Conservation (phyloP, 192 early-diverging fungal species). For the Backusella luteola region DNA sequence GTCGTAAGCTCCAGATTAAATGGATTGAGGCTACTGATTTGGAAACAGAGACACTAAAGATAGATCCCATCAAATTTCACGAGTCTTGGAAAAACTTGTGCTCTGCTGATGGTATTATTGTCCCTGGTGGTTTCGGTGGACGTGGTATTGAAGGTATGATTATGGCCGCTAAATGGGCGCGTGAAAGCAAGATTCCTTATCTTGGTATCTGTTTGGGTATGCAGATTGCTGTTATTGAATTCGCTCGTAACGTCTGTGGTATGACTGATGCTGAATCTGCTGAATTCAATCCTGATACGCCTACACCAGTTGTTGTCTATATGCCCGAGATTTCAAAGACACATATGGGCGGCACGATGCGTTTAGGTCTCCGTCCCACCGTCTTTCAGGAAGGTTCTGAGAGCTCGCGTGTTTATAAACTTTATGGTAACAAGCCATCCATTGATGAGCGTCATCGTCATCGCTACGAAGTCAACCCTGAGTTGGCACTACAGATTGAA, state of each 20-base stretch:
- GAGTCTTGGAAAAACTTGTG: slow-evolving; percentile 93
- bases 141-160: slow-evolving; percentile 98
- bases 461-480: slow-evolving; percentile 97
- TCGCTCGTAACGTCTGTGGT: slow-evolving; percentile 90
- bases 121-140: slow-evolving; percentile 96
- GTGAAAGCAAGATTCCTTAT: slow-evolving; percentile 96
- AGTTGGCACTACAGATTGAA: slow-evolving; percentile 72
- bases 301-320: slow-evolving; percentile 79
- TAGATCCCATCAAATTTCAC: slow-evolving; percentile 90
- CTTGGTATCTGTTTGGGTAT: slow-evolving; percentile 98
- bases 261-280: slow-evolving; percentile 79
- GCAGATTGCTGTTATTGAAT: slow-evolving; percentile 97
- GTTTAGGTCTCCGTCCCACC: slow-evolving; percentile 87
- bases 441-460: slow-evolving; percentile 95
- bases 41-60: slow-evolving; percentile 67
- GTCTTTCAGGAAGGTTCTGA: slow-evolving; percentile 67
- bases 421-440: slow-evolving; percentile 55
- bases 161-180: slow-evolving; percentile 92
- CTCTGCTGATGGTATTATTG: slow-evolving; percentile 88
- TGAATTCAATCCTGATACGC: slow-evolving; percentile 77
- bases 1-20: slow-evolving; percentile 76
- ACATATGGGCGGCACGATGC: slow-evolving; percentile 96
- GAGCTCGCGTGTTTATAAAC: slow-evolving; percentile 62
- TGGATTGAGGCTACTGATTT: slow-evolving; percentile 97
- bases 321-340: slow-evolving; percentile 97